Evolutionary conservation across 139 green algal species (phyloP), one percentile per base, ranked within the genome.

Genomic region (Marvania coccoides): DNA sequence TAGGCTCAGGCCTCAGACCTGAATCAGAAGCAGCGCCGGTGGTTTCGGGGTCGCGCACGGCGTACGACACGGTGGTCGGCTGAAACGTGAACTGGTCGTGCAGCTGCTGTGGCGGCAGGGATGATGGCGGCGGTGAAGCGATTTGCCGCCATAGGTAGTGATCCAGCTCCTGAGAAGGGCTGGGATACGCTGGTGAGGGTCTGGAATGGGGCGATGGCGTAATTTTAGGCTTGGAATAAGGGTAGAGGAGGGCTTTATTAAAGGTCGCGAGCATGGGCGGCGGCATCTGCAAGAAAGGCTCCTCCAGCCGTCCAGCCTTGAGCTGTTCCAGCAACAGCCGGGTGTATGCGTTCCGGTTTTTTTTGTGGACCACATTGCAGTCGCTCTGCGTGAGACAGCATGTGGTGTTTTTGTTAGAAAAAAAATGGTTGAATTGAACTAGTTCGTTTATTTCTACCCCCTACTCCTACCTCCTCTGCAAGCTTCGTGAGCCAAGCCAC

Each of bases 251-350:
- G 37, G 9, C 9, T 59, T 76, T 76, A 12, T 74, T 64, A 24
- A 90, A 62, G 1, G 76, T 86, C 10, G 76, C 78, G 38, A 90
- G 68, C 0, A 71, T 79, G 15, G 75, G 58, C 4, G 72, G 70
- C 2, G 83, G 83, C 31, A 65, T n/a, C 0, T 23, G 8, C 8
- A 72, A 48, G 59, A 90, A 90, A 0, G 83, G 83, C 26, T 71
- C 30, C 8, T 69, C 67, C 47, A 90, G 70, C 46, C 47, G 61
- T n/a, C 82, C 82, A 23, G 56, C 39, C 6, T 65, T 62, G 48
- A 88, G 70, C 70, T 91, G 85, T n/a, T 77, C 69, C 45, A 92
- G 58, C 47, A 92, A 69, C 29, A 92, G 73, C 6, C 62, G 46
- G 4, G 75, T 76, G 39, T 88, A 83, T 10, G 54, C 15, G 58